phyloP scores from a whole-genome alignment of 495 filamentous ascomycete genomes.

The Hyphodiscus hymeniophilus region DNA sequence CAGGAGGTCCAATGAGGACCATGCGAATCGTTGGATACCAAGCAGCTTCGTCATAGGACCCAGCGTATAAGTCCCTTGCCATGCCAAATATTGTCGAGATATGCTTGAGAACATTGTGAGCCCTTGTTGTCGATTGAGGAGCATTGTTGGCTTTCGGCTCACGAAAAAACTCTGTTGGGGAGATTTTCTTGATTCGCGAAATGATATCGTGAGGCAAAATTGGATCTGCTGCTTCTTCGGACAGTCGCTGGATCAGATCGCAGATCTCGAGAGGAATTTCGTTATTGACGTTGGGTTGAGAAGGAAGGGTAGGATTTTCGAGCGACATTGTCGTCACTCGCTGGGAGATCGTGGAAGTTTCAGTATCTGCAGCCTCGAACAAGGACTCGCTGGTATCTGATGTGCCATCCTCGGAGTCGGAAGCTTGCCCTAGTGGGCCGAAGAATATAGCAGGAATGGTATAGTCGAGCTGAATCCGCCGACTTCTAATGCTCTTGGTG shows the following conservation, averaged over 20 bases:
- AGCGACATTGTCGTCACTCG: slow-evolving; percentile 5
- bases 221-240: slow-evolving; percentile 3
- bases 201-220: slow-evolving; percentile 3
- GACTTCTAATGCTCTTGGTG: slow-evolving; percentile 7
- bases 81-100: slow-evolving; percentile 3
- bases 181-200: not conserved
- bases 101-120: not conserved
- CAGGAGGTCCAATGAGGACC: not conserved
- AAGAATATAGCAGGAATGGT: slow-evolving; percentile 8
- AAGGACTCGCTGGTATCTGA: slow-evolving; percentile 6
- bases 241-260: not conserved
- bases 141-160: not conserved
- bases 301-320: not conserved
- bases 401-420: slow-evolving; percentile 4
- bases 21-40: slow-evolving; percentile 5
- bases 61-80: slow-evolving; percentile 4
- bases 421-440: not conserved
- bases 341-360: not conserved
- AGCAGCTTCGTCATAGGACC: slow-evolving; percentile 5
- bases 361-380: not conserved
- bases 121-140: not conserved
- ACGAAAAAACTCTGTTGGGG: slow-evolving; percentile 1
- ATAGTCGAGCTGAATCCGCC: slow-evolving; percentile 4
- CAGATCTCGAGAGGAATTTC: not conserved
- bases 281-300: not conserved